Evolutionary conservation across 176 grass and related monocot genomes (phyloP), one percentile per base, ranked within the genome.

Genomic region (Rhipidocladum racemiflorum): DNA sequence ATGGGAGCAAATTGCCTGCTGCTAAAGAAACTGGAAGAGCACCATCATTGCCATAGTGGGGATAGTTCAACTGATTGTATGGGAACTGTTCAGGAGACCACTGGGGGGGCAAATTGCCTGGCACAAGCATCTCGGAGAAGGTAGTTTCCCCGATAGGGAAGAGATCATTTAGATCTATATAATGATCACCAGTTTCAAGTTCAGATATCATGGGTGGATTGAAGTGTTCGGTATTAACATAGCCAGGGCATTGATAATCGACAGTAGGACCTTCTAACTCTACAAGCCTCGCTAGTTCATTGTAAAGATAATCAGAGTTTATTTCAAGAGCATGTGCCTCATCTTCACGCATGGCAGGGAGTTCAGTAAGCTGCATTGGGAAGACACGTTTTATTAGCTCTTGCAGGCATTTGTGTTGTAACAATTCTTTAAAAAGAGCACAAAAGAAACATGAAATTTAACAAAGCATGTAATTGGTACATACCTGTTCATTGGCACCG

Each of bases 111-210:
- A 72, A 74, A 51, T 74, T 86, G 42, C 62, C 65, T 32, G 65
- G 50, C 1, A 34, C 35, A 59, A 39, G n/a, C 53, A 60, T 67
- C 36, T 83, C 75, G 39, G 81, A 32, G 17, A 59, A 59, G 49
- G 50, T 68, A 68, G 42, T 61, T 61, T 61, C 15, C n/a, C 80
- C 82, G 68, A 60, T 49, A 79, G 68, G 81, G 46, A 21, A n/a
- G 38, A 99, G 43, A 82, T 96, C 97, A 69, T 90, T 91, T 21
- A 96, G 77, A 55, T 93, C 90, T 7, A 93, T 0, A 80, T 65
- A 96, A 21, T 99, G 42, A 36, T 87, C 81, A 75, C 44, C 36
- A 15, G 20, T 63, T 0, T 57, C 80, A 38, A 91, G 32, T 82
- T 88, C 85, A 35, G 85, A 62, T 28, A 16, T 29, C 27, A 61